Evolutionary conservation across 805 yeast species (phyloP).

Genomic region (Spathaspora arborariae): DNA sequence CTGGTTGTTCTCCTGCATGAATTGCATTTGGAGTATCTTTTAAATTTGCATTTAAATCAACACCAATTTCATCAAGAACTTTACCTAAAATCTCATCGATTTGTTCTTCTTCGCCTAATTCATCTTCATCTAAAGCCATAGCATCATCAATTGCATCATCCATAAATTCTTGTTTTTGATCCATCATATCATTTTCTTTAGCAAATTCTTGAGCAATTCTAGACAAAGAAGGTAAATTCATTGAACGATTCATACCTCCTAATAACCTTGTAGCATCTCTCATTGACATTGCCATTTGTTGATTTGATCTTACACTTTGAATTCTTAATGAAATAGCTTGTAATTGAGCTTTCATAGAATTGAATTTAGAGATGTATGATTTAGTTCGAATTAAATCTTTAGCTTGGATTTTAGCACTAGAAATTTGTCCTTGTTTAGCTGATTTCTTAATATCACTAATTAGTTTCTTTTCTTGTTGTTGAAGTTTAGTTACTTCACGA

Average conservation of each 20-base stretch:
- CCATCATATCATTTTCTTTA: constrained; percentile 92
- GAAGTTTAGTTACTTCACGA: constrained; percentile 81
- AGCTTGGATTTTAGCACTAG: constrained; percentile 92
- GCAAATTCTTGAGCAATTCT: constrained; percentile 94
- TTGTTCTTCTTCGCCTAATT: constrained; percentile 82
- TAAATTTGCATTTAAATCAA: constrained; percentile 60
- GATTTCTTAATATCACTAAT: constrained; percentile 83
- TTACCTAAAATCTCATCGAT: constrained; percentile 86
- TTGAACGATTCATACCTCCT: constrained; percentile 80
- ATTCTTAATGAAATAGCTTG: constrained; percentile 92
- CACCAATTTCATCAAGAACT: constrained; percentile 94
- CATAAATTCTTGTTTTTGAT: constrained; percentile 97
- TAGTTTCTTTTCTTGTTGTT: constrained; percentile 87
- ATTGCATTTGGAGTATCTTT: constrained; percentile 43
- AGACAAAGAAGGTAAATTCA: constrained; percentile 88
- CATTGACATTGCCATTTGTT: constrained; percentile 94
- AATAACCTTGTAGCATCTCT: constrained; percentile 84
- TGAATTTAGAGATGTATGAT: constrained; percentile 79
- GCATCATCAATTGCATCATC: constrained; percentile 97
- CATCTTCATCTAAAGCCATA: constrained; percentile 76
- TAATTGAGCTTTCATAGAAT: constrained; percentile 88
- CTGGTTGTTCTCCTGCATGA: constrained; percentile 34
- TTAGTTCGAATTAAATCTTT: constrained; percentile 90
- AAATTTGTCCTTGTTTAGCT: constrained; percentile 85
- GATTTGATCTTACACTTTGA: constrained; percentile 89